Evolutionary conservation across 108 stramenopile species (phyloP), one percentile per base, ranked within the genome.

Genomic region (Aurantiochytrium sp.): DNA sequence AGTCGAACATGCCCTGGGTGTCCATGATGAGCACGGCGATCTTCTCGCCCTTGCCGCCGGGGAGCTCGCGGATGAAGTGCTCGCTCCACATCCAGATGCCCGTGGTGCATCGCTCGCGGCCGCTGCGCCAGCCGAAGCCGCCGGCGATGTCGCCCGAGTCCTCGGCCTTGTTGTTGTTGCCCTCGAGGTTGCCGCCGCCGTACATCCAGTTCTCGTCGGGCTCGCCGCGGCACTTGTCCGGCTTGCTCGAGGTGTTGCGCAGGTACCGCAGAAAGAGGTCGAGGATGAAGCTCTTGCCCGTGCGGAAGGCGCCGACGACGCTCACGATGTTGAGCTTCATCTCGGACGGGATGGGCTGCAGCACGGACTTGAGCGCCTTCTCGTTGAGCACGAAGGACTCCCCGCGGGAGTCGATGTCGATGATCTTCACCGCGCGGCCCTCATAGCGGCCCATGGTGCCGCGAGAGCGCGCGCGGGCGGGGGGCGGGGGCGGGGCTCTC

Each of bases 11-110:
- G 52, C 99, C 99, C 92, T 99, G 99, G 19, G 99, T 98, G 93
- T 99, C 99, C 55, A 99, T 96, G 69, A 99, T 69, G 5, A 98
- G 54, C 8, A 99, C 94, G 4, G 97, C 97, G 17, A 97, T 88
- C 55, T 86, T 88, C 37, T 93, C 91, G 21, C 91, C 94, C 17
- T 52, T 50, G n/a, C 85, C 90, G 34, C 69, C 88, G 15, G 87
- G 68, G 8, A 89, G 69, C 52, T 32, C 32, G 5, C 37, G 88
- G 87, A 97, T 92, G 89, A 97, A 96, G 3, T 97, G 97, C 68
- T 98, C 95, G 87, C 92, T 95, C 99, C 99, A 99, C 95, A 98
- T 96, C 97, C 98, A 98, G 88, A 99, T 99, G 37, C 99, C 99
- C 4, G 98, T 98, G 39, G 98, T 99, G 90, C 97, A 94, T 32